A percentile compares a stretch with the other conserved stretches of the same genome.
Conservation (phyloP, 2,329 filamentous ascomycete genomes). For the Uncinocarpus reesii region DNA sequence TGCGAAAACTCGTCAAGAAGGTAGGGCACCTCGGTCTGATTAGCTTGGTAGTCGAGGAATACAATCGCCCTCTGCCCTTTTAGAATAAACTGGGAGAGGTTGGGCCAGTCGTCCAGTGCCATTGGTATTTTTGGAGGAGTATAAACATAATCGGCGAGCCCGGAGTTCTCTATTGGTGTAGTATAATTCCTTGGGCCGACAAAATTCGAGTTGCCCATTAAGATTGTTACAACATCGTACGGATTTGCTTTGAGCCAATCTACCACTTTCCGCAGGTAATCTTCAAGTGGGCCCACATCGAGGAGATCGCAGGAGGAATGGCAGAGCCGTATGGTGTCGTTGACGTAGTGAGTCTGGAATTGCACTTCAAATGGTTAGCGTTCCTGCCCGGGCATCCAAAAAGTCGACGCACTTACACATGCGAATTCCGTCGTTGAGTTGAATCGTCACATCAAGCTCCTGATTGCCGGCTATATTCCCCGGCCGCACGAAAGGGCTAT, state of each 20-base stretch:
- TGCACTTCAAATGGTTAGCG: slow-evolving; percentile 47
- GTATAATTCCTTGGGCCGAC: slow-evolving; percentile 55
- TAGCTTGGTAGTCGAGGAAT: slow-evolving; percentile 76
- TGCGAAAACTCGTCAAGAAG: slow-evolving; percentile 79
- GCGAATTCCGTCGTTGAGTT: slow-evolving; percentile 63
- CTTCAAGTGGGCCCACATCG: slow-evolving; percentile 65
- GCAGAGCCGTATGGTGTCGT: slow-evolving; percentile 62
- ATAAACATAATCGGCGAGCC: slow-evolving; percentile 64
- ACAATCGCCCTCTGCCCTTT: slow-evolving; percentile 60
- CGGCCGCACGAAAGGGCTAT: slow-evolving; percentile 62
- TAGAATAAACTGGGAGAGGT: slow-evolving; percentile 65
- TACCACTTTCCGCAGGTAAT: slow-evolving; percentile 59
- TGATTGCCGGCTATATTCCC: slow-evolving; percentile 72
- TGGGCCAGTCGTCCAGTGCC: slow-evolving; percentile 69
- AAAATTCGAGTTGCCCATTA: slow-evolving; percentile 76
- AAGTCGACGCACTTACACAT: slow-evolving; percentile 37
- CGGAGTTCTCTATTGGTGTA: slow-evolving; percentile 58
- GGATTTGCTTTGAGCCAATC: slow-evolving; percentile 66
- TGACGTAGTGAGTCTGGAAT: slow-evolving; percentile 48
- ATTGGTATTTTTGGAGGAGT: slow-evolving; percentile 61
- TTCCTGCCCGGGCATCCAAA: neutral
- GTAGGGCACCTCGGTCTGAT: slow-evolving; percentile 70
- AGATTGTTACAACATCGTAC: slow-evolving; percentile 76
- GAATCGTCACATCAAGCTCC: slow-evolving; percentile 53
- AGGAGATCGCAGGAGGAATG: slow-evolving; percentile 75